Conservation (phyloP, 2,329 filamentous ascomycete genomes). For the Coniella vitis region DNA sequence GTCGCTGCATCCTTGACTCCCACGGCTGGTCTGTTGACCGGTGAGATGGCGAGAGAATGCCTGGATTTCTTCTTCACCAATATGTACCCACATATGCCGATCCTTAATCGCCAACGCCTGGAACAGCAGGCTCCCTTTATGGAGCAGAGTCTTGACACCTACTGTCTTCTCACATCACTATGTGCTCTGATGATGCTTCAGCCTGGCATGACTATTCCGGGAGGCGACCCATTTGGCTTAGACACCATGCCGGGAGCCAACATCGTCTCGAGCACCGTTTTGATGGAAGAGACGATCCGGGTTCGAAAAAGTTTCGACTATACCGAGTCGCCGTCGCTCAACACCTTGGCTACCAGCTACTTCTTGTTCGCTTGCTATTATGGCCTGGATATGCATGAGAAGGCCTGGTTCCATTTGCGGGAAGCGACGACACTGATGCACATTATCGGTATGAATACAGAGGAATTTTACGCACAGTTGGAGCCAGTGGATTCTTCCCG, state of each 20-base stretch:
- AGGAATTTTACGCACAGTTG: constrained; percentile 54
- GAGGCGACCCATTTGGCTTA: constrained; percentile 47
- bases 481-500: constrained; percentile 55
- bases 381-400: constrained; percentile 64
- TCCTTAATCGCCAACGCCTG: constrained; percentile 51
- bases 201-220: constrained; percentile 57
- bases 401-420: constrained; percentile 72
- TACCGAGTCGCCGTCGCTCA: constrained; percentile 47
- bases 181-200: constrained; percentile 64
- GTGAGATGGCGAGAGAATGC: constrained; percentile 58
- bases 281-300: constrained; percentile 62
- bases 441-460: constrained; percentile 54
- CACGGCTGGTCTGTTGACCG: constrained; percentile 53
- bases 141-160: constrained; percentile 56
- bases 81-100: constrained; percentile 58
- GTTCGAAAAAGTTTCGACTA: constrained; percentile 58
- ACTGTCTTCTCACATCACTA: constrained; percentile 58
- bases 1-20: constrained; percentile 43
- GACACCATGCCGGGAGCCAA: constrained; percentile 53
- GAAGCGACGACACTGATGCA: constrained; percentile 67
- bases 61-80: constrained; percentile 63
- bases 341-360: constrained; percentile 65
- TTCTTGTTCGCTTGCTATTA: constrained; percentile 71
- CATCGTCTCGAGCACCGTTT: constrained; percentile 56
- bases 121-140: constrained; percentile 54